Evolutionary conservation across 2,329 filamentous ascomycete genomes (phyloP).

Genomic region (Fusarium solani-melongenae): DNA sequence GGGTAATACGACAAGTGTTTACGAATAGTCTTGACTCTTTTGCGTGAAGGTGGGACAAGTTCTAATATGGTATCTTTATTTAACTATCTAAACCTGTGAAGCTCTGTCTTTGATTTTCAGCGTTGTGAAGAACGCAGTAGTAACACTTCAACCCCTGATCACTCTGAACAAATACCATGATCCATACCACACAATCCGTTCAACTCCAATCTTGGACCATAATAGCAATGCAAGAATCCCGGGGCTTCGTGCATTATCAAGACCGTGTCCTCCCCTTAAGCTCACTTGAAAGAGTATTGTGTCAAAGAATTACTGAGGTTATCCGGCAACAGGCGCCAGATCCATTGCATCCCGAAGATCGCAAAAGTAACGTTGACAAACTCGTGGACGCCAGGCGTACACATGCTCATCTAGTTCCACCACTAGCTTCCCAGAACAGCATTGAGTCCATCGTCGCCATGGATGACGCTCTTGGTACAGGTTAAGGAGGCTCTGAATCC

Average conservation of each 20-base stretch:
- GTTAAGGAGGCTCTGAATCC: neutral
- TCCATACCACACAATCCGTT: neutral
- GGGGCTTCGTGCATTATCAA: neutral
- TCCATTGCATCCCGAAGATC: neutral
- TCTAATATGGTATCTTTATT: neutral
- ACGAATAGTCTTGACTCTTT: neutral
- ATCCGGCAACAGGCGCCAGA: neutral
- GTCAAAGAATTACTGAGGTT: neutral
- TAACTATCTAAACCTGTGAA: neutral
- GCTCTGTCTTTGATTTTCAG: neutral
- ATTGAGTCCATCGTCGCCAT: neutral
- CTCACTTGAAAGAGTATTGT: too few relatives aligned
- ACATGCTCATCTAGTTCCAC: neutral
- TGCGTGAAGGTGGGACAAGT: neutral
- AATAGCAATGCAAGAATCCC: neutral
- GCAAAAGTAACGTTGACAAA: neutral
- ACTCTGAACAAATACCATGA: neutral
- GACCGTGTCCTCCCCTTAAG: neutral
- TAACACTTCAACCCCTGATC: neutral
- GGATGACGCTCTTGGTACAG: neutral
- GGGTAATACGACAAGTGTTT: constrained; percentile 45
- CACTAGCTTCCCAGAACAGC: neutral
- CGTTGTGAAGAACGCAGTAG: neutral
- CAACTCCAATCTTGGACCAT: neutral
- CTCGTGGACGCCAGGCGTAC: neutral